Evolutionary conservation across 345 rosid species (phyloP).

Genomic region (Rhizophora mangle): DNA sequence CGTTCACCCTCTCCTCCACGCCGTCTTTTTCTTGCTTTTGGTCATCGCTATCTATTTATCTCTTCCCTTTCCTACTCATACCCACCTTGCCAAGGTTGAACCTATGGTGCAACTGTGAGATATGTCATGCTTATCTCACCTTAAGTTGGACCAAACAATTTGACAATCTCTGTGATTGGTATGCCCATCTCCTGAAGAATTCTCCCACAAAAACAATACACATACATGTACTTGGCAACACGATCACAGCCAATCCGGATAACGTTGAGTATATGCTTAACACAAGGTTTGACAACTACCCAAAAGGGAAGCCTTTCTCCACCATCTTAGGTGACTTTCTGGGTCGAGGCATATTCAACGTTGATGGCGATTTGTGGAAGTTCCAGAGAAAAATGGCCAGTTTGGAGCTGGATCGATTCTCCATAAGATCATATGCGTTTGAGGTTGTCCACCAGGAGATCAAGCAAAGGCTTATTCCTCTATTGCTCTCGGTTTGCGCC

Average conservation of each 20-base stretch:
- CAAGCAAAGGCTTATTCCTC: constrained; percentile 43
- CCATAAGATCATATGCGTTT: constrained; percentile 49
- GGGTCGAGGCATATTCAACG: constrained; percentile 78
- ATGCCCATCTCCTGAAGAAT: constrained; percentile 53
- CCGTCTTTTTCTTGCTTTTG: constrained; percentile 11
- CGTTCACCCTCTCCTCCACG: constrained; percentile 14
- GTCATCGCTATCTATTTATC: constrained; percentile 13
- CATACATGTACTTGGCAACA: constrained; percentile 62
- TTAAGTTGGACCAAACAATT: constrained; percentile 54
- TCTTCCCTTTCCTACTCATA: constrained; percentile 16
- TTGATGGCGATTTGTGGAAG: constrained; percentile 67
- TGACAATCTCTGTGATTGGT: constrained; percentile 72
- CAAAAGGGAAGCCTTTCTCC: constrained; percentile 78
- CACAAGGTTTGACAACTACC: constrained; percentile 64
- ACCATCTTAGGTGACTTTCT: constrained; percentile 66
- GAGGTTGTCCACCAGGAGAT: constrained; percentile 52
- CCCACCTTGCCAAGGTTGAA: constrained; percentile 27
- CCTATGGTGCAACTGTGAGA: constrained; percentile 62
- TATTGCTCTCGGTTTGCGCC: constrained; percentile 31
- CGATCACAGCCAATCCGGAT: constrained; percentile 56
- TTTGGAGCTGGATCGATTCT: constrained; percentile 47
- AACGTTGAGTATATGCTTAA: constrained; percentile 76
- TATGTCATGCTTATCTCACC: constrained; percentile 54
- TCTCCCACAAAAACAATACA: constrained; percentile 63
- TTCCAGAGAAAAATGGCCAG: constrained; percentile 67